Conservation (phyloP, 108 stramenopile species). For the Cyclostephanos tholiformis region DNA sequence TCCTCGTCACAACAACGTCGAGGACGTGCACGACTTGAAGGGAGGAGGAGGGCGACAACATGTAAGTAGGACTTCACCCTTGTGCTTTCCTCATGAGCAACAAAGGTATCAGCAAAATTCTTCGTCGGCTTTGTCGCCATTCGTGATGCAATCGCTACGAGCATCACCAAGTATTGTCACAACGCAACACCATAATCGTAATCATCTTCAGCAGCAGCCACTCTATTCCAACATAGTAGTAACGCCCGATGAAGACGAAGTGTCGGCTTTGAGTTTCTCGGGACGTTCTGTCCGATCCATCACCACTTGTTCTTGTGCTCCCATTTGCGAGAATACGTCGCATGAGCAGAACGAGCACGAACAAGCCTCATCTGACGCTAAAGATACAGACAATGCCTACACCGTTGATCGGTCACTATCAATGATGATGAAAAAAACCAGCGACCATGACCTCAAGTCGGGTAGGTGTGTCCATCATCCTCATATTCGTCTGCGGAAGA, state of each 20-base stretch:
- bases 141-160: constrained; percentile 1
- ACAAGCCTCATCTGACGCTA: background rate
- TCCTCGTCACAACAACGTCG: background rate
- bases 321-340: background rate
- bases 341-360: background rate
- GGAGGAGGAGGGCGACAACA: no score
- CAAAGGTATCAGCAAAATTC: no score
- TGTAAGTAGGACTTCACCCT: no score
- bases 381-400: background rate
- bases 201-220: constrained; percentile 2
- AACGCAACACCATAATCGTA: background rate
- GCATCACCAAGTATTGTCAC: constrained; percentile 7
- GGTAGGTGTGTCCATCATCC: constrained; percentile 47
- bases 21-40: background rate
- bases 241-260: constrained; percentile 7
- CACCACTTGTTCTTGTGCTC: background rate
- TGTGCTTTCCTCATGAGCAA: no score
- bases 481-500: constrained; percentile 46
- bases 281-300: constrained; percentile 11
- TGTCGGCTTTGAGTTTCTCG: constrained; percentile 8
- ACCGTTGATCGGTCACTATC: background rate
- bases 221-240: constrained; percentile 1
- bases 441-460: constrained; percentile 33
- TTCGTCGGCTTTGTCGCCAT: no score
- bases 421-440: constrained; percentile 16